Evolutionary conservation across 176 grass and related monocot genomes (phyloP).

Genomic region (Raddia distichophylla): DNA sequence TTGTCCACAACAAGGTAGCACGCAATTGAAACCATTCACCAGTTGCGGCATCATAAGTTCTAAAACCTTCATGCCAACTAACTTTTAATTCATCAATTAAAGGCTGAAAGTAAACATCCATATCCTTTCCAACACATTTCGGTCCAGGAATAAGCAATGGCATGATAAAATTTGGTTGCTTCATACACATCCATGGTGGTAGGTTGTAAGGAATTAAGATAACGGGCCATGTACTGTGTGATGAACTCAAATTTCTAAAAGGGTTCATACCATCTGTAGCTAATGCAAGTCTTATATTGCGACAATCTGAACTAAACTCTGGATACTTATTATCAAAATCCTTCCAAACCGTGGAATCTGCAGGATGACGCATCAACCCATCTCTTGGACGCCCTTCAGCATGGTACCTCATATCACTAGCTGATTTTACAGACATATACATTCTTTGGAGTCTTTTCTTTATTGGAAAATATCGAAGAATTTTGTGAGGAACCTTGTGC

Average conservation of each 20-base stretch:
- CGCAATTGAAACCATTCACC: background rate
- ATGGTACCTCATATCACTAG: background rate
- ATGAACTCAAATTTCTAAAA: background rate
- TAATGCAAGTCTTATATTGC: background rate
- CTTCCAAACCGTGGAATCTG: background rate
- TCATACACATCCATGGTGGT: constrained; percentile 15
- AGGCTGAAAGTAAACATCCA: background rate
- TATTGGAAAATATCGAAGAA: background rate
- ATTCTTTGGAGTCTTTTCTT: background rate
- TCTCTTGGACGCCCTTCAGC: background rate
- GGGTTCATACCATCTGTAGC: constrained; percentile 1
- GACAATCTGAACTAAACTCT: background rate
- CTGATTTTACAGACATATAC: background rate
- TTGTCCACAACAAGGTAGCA: background rate
- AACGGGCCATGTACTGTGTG: background rate
- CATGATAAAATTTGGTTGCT: background rate
- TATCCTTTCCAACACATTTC: background rate
- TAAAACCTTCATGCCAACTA: background rate
- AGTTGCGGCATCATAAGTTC: background rate
- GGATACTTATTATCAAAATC: background rate
- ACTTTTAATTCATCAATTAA: background rate
- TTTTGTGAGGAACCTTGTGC: no score
- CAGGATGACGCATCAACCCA: background rate
- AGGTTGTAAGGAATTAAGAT: background rate
- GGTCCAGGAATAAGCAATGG: background rate